Base-by-base conservation (phyloP, 805 yeast species). In the Candida palmyrensis region DNA sequence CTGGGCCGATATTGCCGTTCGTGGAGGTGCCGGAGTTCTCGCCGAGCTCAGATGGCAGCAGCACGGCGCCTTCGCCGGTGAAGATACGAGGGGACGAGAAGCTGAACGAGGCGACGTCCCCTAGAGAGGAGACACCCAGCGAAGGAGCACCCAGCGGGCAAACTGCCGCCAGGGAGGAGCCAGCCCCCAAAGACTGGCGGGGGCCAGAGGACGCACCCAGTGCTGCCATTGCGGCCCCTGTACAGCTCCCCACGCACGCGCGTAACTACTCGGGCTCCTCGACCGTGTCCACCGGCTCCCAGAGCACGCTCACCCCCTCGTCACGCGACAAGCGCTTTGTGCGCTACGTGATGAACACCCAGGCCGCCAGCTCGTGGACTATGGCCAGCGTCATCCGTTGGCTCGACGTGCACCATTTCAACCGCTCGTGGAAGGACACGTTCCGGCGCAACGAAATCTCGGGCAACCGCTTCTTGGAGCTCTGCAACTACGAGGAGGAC, bases 391-490 rank as follows among this genome's bases (percentile, higher is more conserved):
- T 87, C 1, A 38, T 68, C 0, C 51, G 60, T 30, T 88, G 95
- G 94, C 64, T 88, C 17, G 78, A 71, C 6, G 45, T 55, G n/a
- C 71, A 87, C 51, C 68, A 72, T 14, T 88, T 88, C 56, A 81
- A 82, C 43, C 73, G 69, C 3, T 63, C 79, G 10, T 88, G 96
- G 96, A 62, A 72, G n/a, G 72, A 66, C 4, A 71, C 78, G 12
- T 82, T 88, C 54, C 59, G 60, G 25, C 66, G 66, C 27, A 67
- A 76, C 39, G 73, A 75, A 31, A 62, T 88, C 3, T 60, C 68
- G 7, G 87, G 88, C 0, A 71, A 75, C 29, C 61, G 71, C 18
- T 87, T 88, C 45, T 54, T 87, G 16, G 77, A 73, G 31, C 60
- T 88, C 43, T 71, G 77, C 30, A 84, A 79, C 27, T 82, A 82